Conservation (phyloP, 495 filamentous ascomycete species). For the Penicillium taxi region DNA sequence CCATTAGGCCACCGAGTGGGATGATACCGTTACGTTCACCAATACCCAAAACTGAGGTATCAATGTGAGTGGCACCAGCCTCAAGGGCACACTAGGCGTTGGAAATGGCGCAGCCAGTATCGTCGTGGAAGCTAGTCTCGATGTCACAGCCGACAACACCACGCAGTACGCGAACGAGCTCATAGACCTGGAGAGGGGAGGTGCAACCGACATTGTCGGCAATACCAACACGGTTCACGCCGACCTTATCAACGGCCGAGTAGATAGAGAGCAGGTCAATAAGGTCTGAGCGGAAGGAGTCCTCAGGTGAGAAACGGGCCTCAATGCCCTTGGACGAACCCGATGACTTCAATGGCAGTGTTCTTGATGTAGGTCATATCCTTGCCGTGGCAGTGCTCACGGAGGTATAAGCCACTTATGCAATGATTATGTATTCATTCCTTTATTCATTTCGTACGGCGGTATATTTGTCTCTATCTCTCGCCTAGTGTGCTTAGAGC, state of each 20-base stretch:
- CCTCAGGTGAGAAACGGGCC: slow-evolving; percentile 70
- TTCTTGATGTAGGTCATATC: slow-evolving; percentile 88
- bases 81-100: slow-evolving; percentile 48
- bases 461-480: too few relatives aligned
- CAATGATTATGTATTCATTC: too few relatives aligned
- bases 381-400: slow-evolving; percentile 91
- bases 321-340: slow-evolving; percentile 84
- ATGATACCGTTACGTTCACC: slow-evolving; percentile 48
- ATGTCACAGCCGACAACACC: slow-evolving; percentile 47
- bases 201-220: slow-evolving; percentile 79
- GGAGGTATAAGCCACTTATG: slow-evolving; percentile 77
- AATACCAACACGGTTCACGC: slow-evolving; percentile 76
- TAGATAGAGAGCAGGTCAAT: slow-evolving; percentile 73
- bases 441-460: too few relatives aligned
- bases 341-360: slow-evolving; percentile 86
- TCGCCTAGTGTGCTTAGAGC: too few relatives aligned
- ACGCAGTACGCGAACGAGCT: slow-evolving; percentile 59
- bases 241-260: slow-evolving; percentile 68
- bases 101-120: slow-evolving; percentile 47
- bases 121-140: slow-evolving; percentile 49
- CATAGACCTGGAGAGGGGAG: slow-evolving; percentile 75
- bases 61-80: slow-evolving; percentile 46
- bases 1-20: slow-evolving; percentile 47
- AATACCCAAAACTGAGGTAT: slow-evolving; percentile 47
- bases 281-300: slow-evolving; percentile 76